phyloP scores from a whole-genome alignment of 1,284 basidiomycete species.

The Irpex sp. region DNA sequence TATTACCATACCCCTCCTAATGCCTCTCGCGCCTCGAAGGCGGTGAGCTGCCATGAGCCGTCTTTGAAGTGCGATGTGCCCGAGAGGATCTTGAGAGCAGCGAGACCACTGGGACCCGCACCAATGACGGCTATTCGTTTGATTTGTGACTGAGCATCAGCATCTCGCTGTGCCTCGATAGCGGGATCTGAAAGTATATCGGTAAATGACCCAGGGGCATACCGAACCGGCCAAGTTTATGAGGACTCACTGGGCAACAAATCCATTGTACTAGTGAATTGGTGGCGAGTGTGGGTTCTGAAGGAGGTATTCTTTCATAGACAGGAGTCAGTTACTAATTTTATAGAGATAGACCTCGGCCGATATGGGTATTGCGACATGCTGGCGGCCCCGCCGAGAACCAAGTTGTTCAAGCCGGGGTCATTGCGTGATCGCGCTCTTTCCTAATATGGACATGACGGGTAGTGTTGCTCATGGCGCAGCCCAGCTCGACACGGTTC shows the following conservation, averaged over 20 bases:
- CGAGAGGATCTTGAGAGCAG: conserved; percentile 57
- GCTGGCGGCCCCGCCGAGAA: not conserved
- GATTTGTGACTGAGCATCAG: not conserved
- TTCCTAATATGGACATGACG: not conserved
- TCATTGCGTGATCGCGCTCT: not conserved
- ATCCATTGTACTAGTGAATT: not conserved
- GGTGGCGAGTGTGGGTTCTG: not conserved
- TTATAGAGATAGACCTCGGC: not conserved
- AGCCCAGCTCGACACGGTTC: too few species aligned
- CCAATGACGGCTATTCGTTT: conserved; percentile 63
- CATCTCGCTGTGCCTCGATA: conserved; percentile 3
- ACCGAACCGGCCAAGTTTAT: too few species aligned
- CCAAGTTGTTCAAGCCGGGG: not conserved
- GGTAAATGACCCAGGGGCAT: too few species aligned
- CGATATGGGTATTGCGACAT: not conserved
- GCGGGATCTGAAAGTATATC: not conserved
- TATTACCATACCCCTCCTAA: conserved; percentile 71
- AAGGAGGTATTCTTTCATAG: not conserved
- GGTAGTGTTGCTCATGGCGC: too few species aligned
- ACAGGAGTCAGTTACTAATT: not conserved
- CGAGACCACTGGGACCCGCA: conserved; percentile 65
- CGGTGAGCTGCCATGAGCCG: conserved; percentile 53
- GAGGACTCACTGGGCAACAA: conserved; percentile 4
- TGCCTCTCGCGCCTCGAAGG: conserved; percentile 59
- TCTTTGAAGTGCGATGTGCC: conserved; percentile 52